Evolutionary conservation across 2,329 filamentous ascomycete genomes (phyloP).

Genomic region (Neoarthrinium moseri): DNA sequence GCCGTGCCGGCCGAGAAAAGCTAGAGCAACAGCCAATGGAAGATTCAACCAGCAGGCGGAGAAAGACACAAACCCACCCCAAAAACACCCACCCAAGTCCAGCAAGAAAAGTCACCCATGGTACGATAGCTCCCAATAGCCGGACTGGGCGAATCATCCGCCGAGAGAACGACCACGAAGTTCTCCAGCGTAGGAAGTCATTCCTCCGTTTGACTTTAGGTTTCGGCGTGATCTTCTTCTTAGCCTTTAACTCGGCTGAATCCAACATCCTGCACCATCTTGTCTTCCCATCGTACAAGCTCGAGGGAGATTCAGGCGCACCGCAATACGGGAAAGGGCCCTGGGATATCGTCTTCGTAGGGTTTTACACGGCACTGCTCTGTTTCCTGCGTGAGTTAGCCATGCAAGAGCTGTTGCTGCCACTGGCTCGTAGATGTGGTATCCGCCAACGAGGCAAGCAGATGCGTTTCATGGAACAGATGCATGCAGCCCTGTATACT

Average conservation of each 20-base stretch:
- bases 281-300: constrained; percentile 85
- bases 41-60: too few relatives aligned
- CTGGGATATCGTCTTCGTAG: constrained; percentile 81
- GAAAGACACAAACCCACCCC: too few relatives aligned
- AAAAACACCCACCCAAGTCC: too few relatives aligned
- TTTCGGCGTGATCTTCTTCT: constrained; percentile 64
- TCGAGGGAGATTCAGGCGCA: constrained; percentile 48
- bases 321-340: constrained; percentile 84
- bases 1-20: too few relatives aligned
- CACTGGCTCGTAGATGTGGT: constrained; percentile 68
- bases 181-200: too few relatives aligned
- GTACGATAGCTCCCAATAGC: too few relatives aligned
- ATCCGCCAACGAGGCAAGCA: constrained; percentile 76
- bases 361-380: constrained; percentile 84
- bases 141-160: too few relatives aligned
- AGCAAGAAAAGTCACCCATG: too few relatives aligned
- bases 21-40: too few relatives aligned
- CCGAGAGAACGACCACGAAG: too few relatives aligned
- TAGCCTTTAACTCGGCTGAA: constrained; percentile 71
- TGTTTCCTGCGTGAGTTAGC: constrained; percentile 93
- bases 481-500: constrained; percentile 92
- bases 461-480: constrained; percentile 91
- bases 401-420: constrained; percentile 86
- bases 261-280: constrained; percentile 78
- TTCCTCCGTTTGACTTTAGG: too few relatives aligned